Evolutionary conservation across 2,329 filamentous ascomycete genomes (phyloP).

Genomic region (Alternaria alternata): DNA sequence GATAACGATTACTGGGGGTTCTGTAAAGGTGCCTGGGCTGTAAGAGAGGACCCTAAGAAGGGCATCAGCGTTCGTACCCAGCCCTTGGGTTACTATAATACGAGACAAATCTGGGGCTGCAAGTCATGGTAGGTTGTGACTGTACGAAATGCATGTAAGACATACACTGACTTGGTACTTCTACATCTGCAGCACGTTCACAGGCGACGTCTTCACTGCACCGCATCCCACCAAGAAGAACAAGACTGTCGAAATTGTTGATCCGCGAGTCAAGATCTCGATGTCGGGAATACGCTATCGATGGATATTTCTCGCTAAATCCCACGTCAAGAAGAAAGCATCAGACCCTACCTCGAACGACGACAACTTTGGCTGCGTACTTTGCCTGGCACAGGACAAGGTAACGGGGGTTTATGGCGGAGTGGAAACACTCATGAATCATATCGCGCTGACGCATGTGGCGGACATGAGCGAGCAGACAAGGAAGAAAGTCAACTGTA

Average conservation of each 20-base stretch:
- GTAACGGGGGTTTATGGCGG: slow-evolving; percentile 48
- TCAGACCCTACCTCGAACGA: slow-evolving; percentile 13
- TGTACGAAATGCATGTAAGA: background rate
- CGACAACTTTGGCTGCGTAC: slow-evolving; percentile 48
- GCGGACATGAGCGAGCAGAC: slow-evolving; percentile 37
- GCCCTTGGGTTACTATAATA: slow-evolving; percentile 48
- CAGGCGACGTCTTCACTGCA: slow-evolving; percentile 36
- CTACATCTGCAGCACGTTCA: slow-evolving; percentile 29
- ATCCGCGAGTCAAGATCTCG: slow-evolving; percentile 37
- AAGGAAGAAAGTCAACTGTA: slow-evolving; percentile 43
- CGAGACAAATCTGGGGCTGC: slow-evolving; percentile 47
- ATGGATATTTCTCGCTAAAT: slow-evolving; percentile 53
- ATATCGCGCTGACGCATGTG: slow-evolving; percentile 49
- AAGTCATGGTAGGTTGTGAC: slow-evolving; percentile 27
- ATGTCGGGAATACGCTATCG: slow-evolving; percentile 45
- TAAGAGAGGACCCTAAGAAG: slow-evolving; percentile 46
- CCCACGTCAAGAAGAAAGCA: slow-evolving; percentile 35
- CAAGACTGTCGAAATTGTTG: slow-evolving; percentile 40
- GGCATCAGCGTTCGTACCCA: slow-evolving; percentile 40
- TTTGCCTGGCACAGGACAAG: slow-evolving; percentile 45
- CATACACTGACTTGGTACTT: background rate
- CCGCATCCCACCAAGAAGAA: slow-evolving; percentile 36
- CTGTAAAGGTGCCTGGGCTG: slow-evolving; percentile 52
- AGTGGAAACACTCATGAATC: slow-evolving; percentile 51
- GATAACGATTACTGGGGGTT: slow-evolving; percentile 54